Base-by-base conservation (phyloP, 495 filamentous ascomycete genomes). In the Aspergillus sparsus region DNA sequence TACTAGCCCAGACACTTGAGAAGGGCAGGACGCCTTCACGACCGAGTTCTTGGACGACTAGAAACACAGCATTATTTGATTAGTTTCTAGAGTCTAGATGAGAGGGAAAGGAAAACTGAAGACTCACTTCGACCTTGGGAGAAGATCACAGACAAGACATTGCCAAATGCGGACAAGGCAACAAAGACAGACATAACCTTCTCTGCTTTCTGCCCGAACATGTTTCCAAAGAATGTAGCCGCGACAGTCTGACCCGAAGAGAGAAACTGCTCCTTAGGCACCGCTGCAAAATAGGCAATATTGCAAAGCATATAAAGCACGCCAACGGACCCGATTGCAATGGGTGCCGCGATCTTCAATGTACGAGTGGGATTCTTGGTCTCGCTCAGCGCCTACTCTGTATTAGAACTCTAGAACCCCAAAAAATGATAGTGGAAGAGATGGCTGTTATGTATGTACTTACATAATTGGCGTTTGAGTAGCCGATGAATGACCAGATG, bases 241-340 rank as follows among this genome's bases (percentile, higher is more conserved):
- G 86, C 87, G 16, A 89, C 80, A 9, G 88, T 80, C 13, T 81
- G 78, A 18, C 82, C 83, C 0, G 83, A 84, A 5, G 74, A 73
- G 8, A 85, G 71, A 63, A 90, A 82, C 49, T 89, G 84, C 15
- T 82, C 77, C 60, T 84, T 85, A 18, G 85, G 79, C 6, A 89
- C 85, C 0, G 84, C 87, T 5, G 84, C 85, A 60, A 90, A 89
- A 69, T 89, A 90, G 56, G 87, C 87, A 50, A 90, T 82, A 71
- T 90, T 89, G 65, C 81, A 83, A 27, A 89, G 67, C 71, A 90
- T 84, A 71, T 89, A 90, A 0, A 89, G 71, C 32, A 89, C 72
- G 0, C 83, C 81, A 27, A 89, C 86, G 8, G 79, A 76, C 31
- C 71, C 78, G 16, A 89, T 79, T 12, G 86, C 87, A 27, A 85